These are phyloP conservation scores for Nemania sp. DNA, from an alignment of 2,329 filamentous ascomycete genomes.

Conservation along the genomic window DNA sequence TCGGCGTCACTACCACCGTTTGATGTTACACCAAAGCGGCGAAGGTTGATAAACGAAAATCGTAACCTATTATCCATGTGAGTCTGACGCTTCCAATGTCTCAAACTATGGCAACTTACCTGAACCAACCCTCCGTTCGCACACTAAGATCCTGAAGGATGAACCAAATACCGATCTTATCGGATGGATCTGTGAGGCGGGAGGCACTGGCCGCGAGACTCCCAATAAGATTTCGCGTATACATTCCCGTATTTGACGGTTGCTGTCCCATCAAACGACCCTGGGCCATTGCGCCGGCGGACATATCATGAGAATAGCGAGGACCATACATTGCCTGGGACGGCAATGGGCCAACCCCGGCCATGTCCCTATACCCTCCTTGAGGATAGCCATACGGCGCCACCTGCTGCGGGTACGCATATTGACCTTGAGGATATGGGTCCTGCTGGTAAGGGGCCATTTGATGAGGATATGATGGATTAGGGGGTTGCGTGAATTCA, in stretches of 20 bases:
- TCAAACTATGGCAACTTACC: conserved; percentile 57
- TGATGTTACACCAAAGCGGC: conserved; percentile 48
- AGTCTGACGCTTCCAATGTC: conserved; percentile 7
- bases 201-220: conserved; percentile 89
- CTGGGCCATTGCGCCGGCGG: conserved; percentile 41
- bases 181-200: conserved; percentile 74
- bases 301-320: conserved; percentile 44
- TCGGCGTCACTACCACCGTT: conserved; percentile 45
- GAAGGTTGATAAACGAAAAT: conserved; percentile 84
- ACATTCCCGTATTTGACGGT: conserved; percentile 73
- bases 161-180: conserved; percentile 93
- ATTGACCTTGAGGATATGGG: conserved; percentile 38
- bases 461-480: conserved; percentile 32
- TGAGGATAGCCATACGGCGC: conserved; percentile 37
- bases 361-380: conserved; percentile 36
- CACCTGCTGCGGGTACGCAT: conserved; percentile 36
- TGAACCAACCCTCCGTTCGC: conserved; percentile 85
- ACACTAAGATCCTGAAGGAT: conserved; percentile 94
- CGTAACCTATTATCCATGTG: conserved; percentile 50
- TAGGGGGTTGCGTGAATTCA: conserved; percentile 34
- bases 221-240: conserved; percentile 91
- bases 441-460: conserved; percentile 36
- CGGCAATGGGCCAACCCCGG: conserved; percentile 32
- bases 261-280: conserved; percentile 44
- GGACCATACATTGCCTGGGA: conserved; percentile 39